phyloP scores from a whole-genome alignment of 306 rosid genomes.

The Cicer pinnatifidum region DNA sequence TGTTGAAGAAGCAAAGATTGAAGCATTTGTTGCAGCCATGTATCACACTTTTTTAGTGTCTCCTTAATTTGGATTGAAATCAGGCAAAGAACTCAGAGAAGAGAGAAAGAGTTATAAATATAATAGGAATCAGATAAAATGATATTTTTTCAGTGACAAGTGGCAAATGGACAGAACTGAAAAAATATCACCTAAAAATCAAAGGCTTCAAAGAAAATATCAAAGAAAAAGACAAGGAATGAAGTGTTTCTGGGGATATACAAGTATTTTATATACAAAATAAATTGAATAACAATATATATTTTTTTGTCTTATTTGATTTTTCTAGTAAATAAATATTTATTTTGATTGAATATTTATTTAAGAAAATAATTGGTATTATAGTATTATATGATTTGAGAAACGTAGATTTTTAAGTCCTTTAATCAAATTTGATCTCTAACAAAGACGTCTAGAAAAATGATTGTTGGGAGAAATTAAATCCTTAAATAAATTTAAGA shows the following conservation, averaged over 20 bases:
- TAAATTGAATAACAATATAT: not conserved
- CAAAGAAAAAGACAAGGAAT: constrained; percentile 9
- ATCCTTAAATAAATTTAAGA: no score
- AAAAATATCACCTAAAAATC: not conserved
- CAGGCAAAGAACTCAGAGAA: not conserved
- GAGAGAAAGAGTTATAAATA: constrained; percentile 15
- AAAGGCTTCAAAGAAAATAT: constrained; percentile 24
- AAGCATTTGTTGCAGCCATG: constrained; percentile 68
- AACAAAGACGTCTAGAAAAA: no score
- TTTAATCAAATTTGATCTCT: no score
- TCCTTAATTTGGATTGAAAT: constrained; percentile 14
- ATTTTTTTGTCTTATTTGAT: not conserved
- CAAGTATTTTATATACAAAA: not conserved
- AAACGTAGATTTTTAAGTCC: no score
- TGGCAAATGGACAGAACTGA: constrained; percentile 20
- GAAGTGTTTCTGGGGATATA: not conserved
- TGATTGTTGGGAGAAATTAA: no score
- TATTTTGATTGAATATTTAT: not conserved
- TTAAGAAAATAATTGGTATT: not conserved
- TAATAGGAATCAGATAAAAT: constrained; percentile 12
- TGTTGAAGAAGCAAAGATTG: constrained; percentile 63
- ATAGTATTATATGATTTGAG: not conserved
- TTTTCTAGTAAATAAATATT: not conserved
- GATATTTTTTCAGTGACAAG: constrained; percentile 43
- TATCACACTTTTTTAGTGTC: constrained; percentile 38